phyloP scores from a whole-genome alignment of 345 rosid species.

The Gossypium rotundifolium region DNA sequence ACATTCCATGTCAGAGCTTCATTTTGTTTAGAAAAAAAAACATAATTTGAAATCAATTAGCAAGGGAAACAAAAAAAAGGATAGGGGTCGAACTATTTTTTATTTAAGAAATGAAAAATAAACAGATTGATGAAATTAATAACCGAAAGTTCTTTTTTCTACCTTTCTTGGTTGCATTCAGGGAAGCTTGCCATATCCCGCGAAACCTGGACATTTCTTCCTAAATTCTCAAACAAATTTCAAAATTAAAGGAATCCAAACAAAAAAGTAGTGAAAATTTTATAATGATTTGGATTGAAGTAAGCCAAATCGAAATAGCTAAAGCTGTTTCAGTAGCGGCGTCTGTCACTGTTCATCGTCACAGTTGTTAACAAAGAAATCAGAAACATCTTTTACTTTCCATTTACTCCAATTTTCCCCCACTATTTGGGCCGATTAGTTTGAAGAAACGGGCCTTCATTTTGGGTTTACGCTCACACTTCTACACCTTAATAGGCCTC shows the following conservation, averaged over 20 bases:
- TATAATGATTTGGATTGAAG: not conserved
- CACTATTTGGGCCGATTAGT: not conserved
- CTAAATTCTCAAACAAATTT: not conserved
- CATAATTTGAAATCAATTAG: not conserved
- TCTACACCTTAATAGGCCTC: not conserved
- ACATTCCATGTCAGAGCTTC: constrained; percentile 77
- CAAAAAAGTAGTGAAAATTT: not conserved
- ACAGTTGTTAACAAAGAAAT: not conserved
- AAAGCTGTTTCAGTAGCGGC: not conserved
- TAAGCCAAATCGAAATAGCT: not conserved
- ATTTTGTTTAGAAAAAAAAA: not conserved
- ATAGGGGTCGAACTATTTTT: not conserved
- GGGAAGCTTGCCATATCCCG: constrained; percentile 65
- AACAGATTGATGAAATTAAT: not conserved
- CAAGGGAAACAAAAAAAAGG: not conserved
- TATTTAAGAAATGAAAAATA: not conserved
- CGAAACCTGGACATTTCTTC: constrained; percentile 68
- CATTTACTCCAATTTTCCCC: not conserved
- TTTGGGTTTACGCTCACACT: not conserved
- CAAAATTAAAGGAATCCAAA: not conserved
- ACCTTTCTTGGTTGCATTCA: constrained; percentile 87
- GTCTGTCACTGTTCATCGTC: constrained; percentile 3
- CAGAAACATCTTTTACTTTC: not conserved
- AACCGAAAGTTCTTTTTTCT: not conserved
- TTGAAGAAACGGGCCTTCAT: not conserved